Evolutionary conservation across 768 basidiomycete genomes (phyloP).

Genomic region (Russula lepida): DNA sequence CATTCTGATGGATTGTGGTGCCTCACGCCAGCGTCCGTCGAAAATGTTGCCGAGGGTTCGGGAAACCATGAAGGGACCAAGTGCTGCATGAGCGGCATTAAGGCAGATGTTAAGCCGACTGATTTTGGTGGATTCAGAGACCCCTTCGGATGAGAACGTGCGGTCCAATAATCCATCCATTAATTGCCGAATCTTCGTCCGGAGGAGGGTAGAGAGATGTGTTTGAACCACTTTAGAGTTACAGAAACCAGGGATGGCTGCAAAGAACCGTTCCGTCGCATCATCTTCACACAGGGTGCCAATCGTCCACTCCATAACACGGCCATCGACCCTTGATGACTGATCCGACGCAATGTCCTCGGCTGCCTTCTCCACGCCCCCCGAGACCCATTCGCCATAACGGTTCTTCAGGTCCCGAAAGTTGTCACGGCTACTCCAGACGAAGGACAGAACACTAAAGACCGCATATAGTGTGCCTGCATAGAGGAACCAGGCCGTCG

Average conservation of each 20-base stretch:
- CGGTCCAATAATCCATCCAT: background rate
- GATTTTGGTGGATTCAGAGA: background rate
- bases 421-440: background rate
- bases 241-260: background rate
- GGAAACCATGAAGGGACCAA: background rate
- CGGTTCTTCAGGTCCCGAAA: background rate
- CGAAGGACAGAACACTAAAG: background rate
- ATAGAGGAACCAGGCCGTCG: background rate
- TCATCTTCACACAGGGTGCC: background rate
- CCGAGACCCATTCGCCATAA: background rate
- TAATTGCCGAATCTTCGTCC: background rate
- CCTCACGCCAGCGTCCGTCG: background rate
- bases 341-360: background rate
- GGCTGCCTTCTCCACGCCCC: background rate
- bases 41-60: background rate
- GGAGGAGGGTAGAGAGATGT: background rate
- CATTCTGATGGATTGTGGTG: background rate
- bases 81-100: background rate
- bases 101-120: background rate
- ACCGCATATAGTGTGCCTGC: background rate
- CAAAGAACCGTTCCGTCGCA: background rate
- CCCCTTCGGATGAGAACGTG: background rate
- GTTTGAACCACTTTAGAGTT: background rate
- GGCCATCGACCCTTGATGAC: background rate
- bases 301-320: background rate